Percentiles rank a stretch among this genome's conserved stretches.
These are phyloP conservation scores for Orobanche coerulescens DNA, from an alignment of 257 asterid genomes.

Conservation along the genomic window DNA sequence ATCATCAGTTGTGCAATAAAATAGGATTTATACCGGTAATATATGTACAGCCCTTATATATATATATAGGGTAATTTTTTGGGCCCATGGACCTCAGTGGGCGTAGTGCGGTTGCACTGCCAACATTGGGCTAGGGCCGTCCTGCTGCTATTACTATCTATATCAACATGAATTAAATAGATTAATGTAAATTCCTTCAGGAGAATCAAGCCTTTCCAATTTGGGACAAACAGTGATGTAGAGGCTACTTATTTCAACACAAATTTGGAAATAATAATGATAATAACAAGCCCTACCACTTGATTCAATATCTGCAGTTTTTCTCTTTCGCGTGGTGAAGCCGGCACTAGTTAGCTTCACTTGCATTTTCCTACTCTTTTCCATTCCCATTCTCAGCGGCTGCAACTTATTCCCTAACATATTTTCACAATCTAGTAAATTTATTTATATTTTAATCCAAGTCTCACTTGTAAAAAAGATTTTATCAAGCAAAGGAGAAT, in stretches of 20 bases:
- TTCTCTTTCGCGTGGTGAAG: conserved; percentile 48
- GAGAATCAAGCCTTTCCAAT: not conserved
- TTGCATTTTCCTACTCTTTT: conserved; percentile 51
- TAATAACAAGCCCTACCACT: conserved; percentile 56
- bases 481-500: too few species aligned
- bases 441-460: too few species aligned
- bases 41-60: too few species aligned
- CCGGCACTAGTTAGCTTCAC: conserved; percentile 61
- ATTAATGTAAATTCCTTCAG: not conserved
- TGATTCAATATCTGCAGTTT: conserved; percentile 76
- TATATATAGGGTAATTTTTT: too few species aligned
- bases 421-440: too few species aligned
- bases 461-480: too few species aligned
- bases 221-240: not conserved
- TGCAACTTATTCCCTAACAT: conserved; percentile 69
- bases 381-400: conserved; percentile 48
- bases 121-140: too few species aligned
- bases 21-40: too few species aligned
- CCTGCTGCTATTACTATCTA: not conserved
- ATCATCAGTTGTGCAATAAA: too few species aligned
- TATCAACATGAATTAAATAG: not conserved
- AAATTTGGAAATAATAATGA: not conserved
- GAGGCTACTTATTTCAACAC: not conserved
- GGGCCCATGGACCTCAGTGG: too few species aligned
- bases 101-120: too few species aligned